Evolutionary conservation across 2,329 filamentous ascomycete species (phyloP), one percentile per base, ranked within the genome.

Genomic region (Paraphaeosphaeria sporulosa): DNA sequence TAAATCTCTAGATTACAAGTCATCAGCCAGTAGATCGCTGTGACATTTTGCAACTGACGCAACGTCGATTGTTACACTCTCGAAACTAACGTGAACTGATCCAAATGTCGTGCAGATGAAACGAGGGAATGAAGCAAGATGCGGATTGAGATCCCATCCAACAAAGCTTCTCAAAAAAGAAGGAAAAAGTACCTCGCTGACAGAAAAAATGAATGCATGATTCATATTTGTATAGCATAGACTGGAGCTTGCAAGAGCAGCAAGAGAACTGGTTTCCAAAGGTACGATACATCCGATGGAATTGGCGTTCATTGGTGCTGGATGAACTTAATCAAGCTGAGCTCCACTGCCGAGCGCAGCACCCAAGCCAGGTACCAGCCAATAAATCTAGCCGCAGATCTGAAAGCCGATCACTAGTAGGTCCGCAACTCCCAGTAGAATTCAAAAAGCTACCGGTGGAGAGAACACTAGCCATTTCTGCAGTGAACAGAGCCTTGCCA

Each of bases 401-500:
- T 75, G 70, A 59, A 81, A 82, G 21, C 62, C 66, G 21, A 74
- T 67, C 19, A 79, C 76, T 13, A 56, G 75, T 77, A 1, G 80
- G 80, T 5, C 80, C 81, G 61, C 83, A 81, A 27, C 78, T 80
- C 49, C 81, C 75, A 3, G 81, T 79, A 19, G 81, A 81, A 60
- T 83, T 83, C 36, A 82, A 71, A 12, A 76, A 79, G n/a, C 80
- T 79, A 34, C 80, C 79, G 0, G 80, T 82, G 60, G 76, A 82
- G 69, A 71, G 80, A 1, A 82, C 80, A 76, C 82, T 82, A 32
- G 78, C 77, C 42, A 87, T 67, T 61, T 86, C 80, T 0, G 80
- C 78, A 53, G 91, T 83, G 75, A 93, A 92, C 59, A 93, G 83
- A 0, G 89, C 83, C 12, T 91, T 76, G 1, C 90, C 91, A 66